Evolutionary conservation across 352 stramenopile species (phyloP), one percentile per base, ranked within the genome.

Genomic region (Phytophthora quininea): DNA sequence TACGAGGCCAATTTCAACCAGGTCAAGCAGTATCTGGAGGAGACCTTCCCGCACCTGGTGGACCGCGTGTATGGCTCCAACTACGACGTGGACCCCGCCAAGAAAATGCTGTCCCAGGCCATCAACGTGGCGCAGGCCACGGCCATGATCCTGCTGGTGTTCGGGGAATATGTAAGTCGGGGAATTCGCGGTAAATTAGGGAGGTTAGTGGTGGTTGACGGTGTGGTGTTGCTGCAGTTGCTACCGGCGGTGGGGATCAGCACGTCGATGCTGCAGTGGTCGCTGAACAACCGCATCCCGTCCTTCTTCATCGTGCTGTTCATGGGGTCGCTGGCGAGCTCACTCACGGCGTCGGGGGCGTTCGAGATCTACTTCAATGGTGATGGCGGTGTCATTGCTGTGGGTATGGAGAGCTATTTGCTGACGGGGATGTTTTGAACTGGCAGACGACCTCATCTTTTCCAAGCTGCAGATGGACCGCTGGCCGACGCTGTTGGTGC

Each of bases 351-450:
- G 11, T 84, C 85, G 1, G 87, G 87, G 10, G 87, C 85, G 8
- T 95, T 95, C 29, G 87, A 95, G 71, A 83, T 95, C 32, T 92
- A 84, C 61, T 92, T 90, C 45, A 93, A 95, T 54, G 80, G 87
- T 95, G 54, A 24, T 24, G 19, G 7, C 53, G 14, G 5, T 56
- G 8, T 58, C 12, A 7, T 35, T 58, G n/a, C 50, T 74, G 49
- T 59, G n/a, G 40, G 19, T 31, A 29, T 58, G 29, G 32, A 19
- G 24, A 61, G 19, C 19, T 24, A 24, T 24, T 24, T 24, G 19
- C 19, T 24, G 19, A 24, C 19, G 19, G 19, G 19, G 19, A 24
- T 24, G 19, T 24, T 24, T 24, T 24, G 19, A 24, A 24, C 19
- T 24, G 19, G 19, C 19, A 95, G 86, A 74, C 35, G 76, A 91